A percentile compares a stretch with the other conserved stretches of the same genome.
Conservation (phyloP, 1,139 yeast genomes). For the Suhomyces panamericanus region DNA sequence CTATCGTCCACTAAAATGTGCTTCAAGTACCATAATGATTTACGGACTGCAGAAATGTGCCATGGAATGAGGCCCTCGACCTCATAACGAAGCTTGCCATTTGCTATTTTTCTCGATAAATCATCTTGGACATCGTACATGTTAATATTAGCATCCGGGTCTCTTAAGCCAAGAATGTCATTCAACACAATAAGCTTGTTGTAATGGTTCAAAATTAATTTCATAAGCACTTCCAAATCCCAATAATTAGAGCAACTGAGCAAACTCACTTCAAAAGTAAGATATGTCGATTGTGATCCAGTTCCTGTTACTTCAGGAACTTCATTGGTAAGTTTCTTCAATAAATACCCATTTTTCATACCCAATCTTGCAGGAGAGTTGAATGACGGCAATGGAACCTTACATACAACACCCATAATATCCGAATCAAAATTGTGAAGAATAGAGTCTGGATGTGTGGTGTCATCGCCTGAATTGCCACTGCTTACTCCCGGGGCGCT, state of each 20-base stretch:
- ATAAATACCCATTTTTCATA: conserved; percentile 67
- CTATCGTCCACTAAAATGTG: conserved; percentile 39
- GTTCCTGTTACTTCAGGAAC: conserved; percentile 14
- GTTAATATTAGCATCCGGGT: conserved; percentile 23
- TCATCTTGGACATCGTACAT: conserved; percentile 10
- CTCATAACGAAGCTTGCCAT: conserved; percentile 13
- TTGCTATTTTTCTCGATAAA: conserved; percentile 4
- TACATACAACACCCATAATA: conserved; percentile 63
- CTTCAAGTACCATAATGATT: conserved; percentile 52
- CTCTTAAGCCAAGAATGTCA: conserved; percentile 39
- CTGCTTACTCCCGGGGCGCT: conserved; percentile 24
- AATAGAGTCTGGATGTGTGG: conserved; percentile 33
- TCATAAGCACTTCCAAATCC: conserved; percentile 57
- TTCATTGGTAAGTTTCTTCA: conserved; percentile 34
- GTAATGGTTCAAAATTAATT: conserved; percentile 63
- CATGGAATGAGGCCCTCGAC: conserved; percentile 58
- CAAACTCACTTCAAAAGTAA: conserved; percentile 59
- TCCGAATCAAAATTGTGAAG: conserved; percentile 55
- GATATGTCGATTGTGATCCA: conserved; percentile 16
- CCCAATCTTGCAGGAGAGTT: conserved; percentile 73
- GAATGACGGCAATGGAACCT: conserved; percentile 60
- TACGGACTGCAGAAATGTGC: conserved; percentile 78
- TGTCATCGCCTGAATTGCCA: conserved; percentile 7
- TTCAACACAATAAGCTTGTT: conserved; percentile 60
- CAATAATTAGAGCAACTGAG: conserved; percentile 69